Evolutionary conservation across 2,329 filamentous ascomycete genomes (phyloP).

Genomic region (Aspergillus brunneoviolaceus): DNA sequence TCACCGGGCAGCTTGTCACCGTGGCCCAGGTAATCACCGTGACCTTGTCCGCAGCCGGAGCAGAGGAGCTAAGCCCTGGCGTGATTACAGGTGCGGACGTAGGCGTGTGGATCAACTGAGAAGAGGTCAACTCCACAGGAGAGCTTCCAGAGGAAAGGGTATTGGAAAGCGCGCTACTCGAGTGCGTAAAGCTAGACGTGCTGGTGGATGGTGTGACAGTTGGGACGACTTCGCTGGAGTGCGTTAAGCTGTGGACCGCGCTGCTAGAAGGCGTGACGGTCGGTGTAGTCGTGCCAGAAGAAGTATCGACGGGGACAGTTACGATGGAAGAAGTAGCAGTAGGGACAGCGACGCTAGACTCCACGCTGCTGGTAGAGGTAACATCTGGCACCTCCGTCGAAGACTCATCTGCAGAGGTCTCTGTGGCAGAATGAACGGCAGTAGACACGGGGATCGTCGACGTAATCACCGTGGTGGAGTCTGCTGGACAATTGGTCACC

Average conservation of each 20-base stretch:
- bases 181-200: neutral
- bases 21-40: slow-evolving; percentile 32
- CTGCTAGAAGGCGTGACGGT: neutral
- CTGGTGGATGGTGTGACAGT: neutral
- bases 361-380: slow-evolving; percentile 6
- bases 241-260: neutral
- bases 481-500: slow-evolving; percentile 53
- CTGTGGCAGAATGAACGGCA: slow-evolving; percentile 56
- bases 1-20: slow-evolving; percentile 34
- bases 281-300: neutral
- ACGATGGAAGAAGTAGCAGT: neutral
- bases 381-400: slow-evolving; percentile 5
- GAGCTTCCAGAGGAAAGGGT: slow-evolving; percentile 13
- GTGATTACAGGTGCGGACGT: slow-evolving; percentile 8
- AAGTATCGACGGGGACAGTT: neutral
- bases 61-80: slow-evolving; percentile 10
- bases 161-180: neutral
- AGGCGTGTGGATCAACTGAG: slow-evolving; percentile 11
- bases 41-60: slow-evolving; percentile 18
- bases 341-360: neutral
- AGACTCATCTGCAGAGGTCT: slow-evolving; percentile 14
- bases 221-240: neutral
- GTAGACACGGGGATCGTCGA: slow-evolving; percentile 59
- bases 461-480: slow-evolving; percentile 51
- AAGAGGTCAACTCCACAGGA: slow-evolving; percentile 15